Evolutionary conservation across 345 rosid genomes (phyloP).

Genomic region (Aethionema arabicum): DNA sequence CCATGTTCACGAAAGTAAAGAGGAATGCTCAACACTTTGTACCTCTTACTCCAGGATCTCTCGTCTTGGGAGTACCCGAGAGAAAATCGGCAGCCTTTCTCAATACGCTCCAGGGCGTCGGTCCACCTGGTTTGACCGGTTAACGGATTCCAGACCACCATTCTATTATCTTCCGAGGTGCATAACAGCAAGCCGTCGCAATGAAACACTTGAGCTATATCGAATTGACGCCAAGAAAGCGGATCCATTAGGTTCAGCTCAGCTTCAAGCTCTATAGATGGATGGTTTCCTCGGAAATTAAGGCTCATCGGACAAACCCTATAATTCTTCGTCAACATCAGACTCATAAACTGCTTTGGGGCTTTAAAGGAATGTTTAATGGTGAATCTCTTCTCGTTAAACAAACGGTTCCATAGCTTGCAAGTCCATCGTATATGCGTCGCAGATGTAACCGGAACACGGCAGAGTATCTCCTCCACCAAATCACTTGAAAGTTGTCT

Average conservation of each 20-base stretch:
- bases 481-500: no score
- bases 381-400: no score
- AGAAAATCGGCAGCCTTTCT: neutral
- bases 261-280: neutral
- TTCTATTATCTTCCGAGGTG: neutral
- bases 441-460: no score
- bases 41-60: neutral
- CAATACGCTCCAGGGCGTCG: neutral
- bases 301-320: neutral
- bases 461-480: no score
- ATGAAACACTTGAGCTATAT: neutral
- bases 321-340: no score
- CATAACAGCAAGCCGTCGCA: conserved; percentile 16
- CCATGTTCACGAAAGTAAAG: neutral
- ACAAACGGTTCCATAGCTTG: no score
- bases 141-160: conserved; percentile 9
- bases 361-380: no score
- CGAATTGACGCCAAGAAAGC: neutral
- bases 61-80: conserved; percentile 9
- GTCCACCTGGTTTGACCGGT: conserved; percentile 13
- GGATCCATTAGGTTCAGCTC: neutral
- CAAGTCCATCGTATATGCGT: no score
- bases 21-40: neutral
- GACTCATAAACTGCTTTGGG: no score
- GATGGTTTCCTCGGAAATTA: neutral